A percentile compares a stretch with the other conserved stretches of the same genome.
Conservation (phyloP, 768 basidiomycete species). For the Russula abietina region DNA sequence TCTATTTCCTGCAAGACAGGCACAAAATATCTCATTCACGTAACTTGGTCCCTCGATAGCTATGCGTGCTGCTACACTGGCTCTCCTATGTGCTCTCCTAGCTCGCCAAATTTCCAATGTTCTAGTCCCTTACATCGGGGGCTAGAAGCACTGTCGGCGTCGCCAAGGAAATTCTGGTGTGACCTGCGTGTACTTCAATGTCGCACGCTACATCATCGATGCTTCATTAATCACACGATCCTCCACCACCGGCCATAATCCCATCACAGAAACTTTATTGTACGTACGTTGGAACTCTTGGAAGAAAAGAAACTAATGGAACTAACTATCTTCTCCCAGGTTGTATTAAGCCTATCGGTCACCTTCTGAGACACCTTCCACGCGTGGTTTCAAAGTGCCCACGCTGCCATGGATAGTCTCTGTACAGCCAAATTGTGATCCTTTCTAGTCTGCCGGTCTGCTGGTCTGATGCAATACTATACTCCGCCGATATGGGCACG, state of each 20-base stretch:
- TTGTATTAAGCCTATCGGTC: not conserved
- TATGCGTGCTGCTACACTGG: too few species aligned
- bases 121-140: not conserved
- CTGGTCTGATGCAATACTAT: too few species aligned
- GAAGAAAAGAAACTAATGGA: conserved; percentile 3
- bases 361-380: not conserved
- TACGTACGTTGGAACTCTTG: conserved; percentile 9
- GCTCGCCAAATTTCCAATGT: not conserved
- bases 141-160: not conserved
- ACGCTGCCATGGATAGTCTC: not conserved
- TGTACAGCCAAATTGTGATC: conserved; percentile 4
- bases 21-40: not conserved
- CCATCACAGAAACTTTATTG: not conserved
- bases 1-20: too few species aligned
- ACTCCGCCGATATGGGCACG: not conserved
- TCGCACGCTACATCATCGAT: not conserved
- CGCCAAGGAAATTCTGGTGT: not conserved
- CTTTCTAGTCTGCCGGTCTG: too few species aligned
- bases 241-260: not conserved
- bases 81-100: too few species aligned
- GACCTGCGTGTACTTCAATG: not conserved
- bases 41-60: not conserved
- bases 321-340: not conserved
- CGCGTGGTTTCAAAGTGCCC: not conserved
- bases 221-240: not conserved